These are phyloP conservation scores for Suhomyces pyralidae DNA, from an alignment of 805 yeast species.

Conservation along the genomic window DNA sequence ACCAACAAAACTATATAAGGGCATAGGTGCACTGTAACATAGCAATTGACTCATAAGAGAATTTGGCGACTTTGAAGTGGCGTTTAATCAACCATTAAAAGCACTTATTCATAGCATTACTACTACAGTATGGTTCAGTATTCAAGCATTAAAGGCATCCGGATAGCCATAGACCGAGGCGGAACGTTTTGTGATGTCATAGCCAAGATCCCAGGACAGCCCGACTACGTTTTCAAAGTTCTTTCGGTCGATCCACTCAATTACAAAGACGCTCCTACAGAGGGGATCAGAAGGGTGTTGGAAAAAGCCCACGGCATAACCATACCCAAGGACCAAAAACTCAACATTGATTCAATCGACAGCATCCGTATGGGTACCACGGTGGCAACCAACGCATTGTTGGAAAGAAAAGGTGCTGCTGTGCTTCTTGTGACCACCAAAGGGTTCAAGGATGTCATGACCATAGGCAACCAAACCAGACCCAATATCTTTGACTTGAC, in stretches of 20 bases:
- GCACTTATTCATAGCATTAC: background rate
- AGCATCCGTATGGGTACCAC: slow-evolving; percentile 90
- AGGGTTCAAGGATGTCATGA: slow-evolving; percentile 80
- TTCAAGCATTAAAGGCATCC: slow-evolving; percentile 15
- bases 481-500: slow-evolving; percentile 86
- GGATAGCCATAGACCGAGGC: slow-evolving; percentile 50
- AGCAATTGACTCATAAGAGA: background rate
- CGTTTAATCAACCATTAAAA: background rate
- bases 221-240: slow-evolving; percentile 70
- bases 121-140: background rate
- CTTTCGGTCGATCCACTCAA: slow-evolving; percentile 87
- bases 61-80: too few species aligned
- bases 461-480: slow-evolving; percentile 88
- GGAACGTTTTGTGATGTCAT: slow-evolving; percentile 86
- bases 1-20: background rate
- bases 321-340: slow-evolving; percentile 54
- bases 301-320: slow-evolving; percentile 52
- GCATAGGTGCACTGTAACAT: background rate
- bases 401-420: slow-evolving; percentile 88
- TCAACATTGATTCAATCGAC: slow-evolving; percentile 63
- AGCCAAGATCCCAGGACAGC: slow-evolving; percentile 48
- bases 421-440: slow-evolving; percentile 84
- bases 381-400: slow-evolving; percentile 90
- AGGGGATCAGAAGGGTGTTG: slow-evolving; percentile 79
- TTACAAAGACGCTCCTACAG: slow-evolving; percentile 87